phyloP scores from a whole-genome alignment of 2,329 filamentous ascomycete species.

The Ophiocordyceps polyrhachis-furcata region DNA sequence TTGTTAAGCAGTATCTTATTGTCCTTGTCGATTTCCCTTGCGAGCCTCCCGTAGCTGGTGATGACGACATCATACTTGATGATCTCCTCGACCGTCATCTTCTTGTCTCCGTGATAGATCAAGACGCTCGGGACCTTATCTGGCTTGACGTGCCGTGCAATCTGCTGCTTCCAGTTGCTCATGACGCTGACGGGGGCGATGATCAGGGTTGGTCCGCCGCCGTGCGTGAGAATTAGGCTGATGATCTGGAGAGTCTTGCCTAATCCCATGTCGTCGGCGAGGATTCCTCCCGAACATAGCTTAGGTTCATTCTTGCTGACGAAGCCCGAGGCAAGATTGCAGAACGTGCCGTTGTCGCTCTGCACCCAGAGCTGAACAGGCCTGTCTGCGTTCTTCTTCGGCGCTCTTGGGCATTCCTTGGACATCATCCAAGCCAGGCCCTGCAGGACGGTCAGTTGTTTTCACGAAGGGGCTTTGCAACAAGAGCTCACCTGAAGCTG shows the following conservation, averaged over 20 bases:
- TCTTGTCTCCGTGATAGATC: conserved; percentile 53
- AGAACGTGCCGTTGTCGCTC: conserved; percentile 27
- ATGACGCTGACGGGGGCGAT: conserved; percentile 70
- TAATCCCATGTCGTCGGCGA: conserved; percentile 80
- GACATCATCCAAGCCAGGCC: conserved; percentile 66
- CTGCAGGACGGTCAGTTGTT: conserved; percentile 19
- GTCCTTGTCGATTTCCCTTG: conserved; percentile 39
- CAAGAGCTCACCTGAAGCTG: conserved; percentile 38
- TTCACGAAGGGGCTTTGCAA: too few species aligned
- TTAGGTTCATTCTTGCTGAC: conserved; percentile 35
- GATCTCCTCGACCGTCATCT: conserved; percentile 37
- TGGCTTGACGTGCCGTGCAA: conserved; percentile 48
- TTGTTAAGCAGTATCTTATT: conserved; percentile 19
- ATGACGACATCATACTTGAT: conserved; percentile 56
- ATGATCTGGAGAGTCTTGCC: conserved; percentile 82
- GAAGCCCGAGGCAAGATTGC: conserved; percentile 44
- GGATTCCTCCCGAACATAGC: conserved; percentile 62
- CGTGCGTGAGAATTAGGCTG: conserved; percentile 47
- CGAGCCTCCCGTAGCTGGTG: conserved; percentile 66
- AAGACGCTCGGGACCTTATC: conserved; percentile 47
- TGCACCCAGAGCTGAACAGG: conserved; percentile 62
- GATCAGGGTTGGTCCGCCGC: conserved; percentile 51
- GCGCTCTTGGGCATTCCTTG: conserved; percentile 53
- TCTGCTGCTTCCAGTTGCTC: conserved; percentile 78
- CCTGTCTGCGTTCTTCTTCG: conserved; percentile 36